Conservation (phyloP, 306 rosid genomes). For the Dalbergia cochinchinensis region DNA sequence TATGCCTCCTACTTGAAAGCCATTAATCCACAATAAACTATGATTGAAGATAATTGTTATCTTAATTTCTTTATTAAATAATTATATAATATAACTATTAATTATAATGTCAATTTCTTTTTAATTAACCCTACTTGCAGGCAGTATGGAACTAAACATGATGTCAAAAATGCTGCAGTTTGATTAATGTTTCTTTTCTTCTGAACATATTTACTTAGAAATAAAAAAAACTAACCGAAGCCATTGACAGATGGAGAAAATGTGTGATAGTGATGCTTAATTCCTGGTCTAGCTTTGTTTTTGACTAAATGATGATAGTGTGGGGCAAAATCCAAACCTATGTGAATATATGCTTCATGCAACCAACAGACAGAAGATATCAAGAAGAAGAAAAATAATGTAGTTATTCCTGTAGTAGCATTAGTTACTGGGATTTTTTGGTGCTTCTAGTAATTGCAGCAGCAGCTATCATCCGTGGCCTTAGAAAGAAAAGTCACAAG, state of each 20-base stretch:
- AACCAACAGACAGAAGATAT: neutral
- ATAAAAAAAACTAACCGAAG: no score
- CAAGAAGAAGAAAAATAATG: conserved; percentile 23
- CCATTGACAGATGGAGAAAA: no score
- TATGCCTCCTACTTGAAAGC: conserved; percentile 26
- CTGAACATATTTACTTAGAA: neutral
- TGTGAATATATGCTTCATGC: conserved; percentile 44
- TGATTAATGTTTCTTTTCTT: neutral
- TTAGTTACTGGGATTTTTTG: conserved; percentile 53
- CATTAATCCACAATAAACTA: neutral
- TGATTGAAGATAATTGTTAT: neutral
- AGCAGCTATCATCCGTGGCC: conserved; percentile 38
- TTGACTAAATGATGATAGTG: conserved; percentile 37
- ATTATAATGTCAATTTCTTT: no score
- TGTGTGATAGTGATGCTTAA: neutral
- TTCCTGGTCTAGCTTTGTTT: conserved; percentile 16
- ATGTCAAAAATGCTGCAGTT: neutral
- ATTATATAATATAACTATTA: neutral
- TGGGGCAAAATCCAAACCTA: conserved; percentile 53
- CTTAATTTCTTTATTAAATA: neutral
- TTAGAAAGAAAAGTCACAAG: conserved; percentile 36
- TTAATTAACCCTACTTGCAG: neutral
- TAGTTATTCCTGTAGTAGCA: conserved; percentile 53
- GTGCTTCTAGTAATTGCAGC: conserved; percentile 38
- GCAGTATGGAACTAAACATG: neutral